These are phyloP conservation scores for Colletotrichum eremochloae DNA, from an alignment of 2,329 filamentous ascomycete species.

Conservation along the genomic window DNA sequence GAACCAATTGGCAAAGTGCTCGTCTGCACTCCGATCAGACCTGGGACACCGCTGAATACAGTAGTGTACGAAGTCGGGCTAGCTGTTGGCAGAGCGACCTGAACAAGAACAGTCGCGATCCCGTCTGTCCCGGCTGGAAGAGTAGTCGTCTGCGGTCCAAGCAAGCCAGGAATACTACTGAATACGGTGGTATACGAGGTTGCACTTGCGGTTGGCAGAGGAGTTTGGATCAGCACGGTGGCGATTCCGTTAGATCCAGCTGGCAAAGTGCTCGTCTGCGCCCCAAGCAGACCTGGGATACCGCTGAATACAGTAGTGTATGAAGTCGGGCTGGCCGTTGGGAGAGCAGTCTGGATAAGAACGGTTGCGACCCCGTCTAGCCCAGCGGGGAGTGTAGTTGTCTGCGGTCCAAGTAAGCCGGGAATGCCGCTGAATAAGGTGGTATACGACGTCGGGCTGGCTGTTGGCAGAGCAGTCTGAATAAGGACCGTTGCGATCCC, in stretches of 20 bases:
- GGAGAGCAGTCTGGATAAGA: slow-evolving; percentile 22
- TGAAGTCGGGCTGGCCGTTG: not conserved
- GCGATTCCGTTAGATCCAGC: slow-evolving; percentile 17
- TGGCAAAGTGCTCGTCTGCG: slow-evolving; percentile 7
- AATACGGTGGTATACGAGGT: slow-evolving; percentile 14
- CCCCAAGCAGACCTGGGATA: slow-evolving; percentile 7
- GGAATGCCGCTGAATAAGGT: slow-evolving; percentile 15
- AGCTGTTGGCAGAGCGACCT: slow-evolving; percentile 4
- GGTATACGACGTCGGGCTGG: not conserved
- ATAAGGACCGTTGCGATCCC: slow-evolving; percentile 23
- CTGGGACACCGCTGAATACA: slow-evolving; percentile 3
- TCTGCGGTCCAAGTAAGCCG: slow-evolving; percentile 5
- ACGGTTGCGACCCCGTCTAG: slow-evolving; percentile 22
- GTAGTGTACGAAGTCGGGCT: slow-evolving; percentile 9
- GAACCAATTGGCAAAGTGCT: slow-evolving; percentile 1
- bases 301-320: slow-evolving; percentile 18
- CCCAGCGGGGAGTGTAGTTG: slow-evolving; percentile 18
- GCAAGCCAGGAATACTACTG: slow-evolving; percentile 3
- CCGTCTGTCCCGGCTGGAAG: slow-evolving; percentile 13
- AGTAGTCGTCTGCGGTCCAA: slow-evolving; percentile 5
- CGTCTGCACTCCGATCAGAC: slow-evolving; percentile 3
- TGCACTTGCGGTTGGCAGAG: not conserved
- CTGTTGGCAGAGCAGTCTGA: slow-evolving; percentile 9
- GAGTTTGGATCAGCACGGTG: slow-evolving; percentile 10
- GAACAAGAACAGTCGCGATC: slow-evolving; percentile 12